phyloP scores from a whole-genome alignment of 805 yeast genomes.

The Schizosaccharomyces japonicus region DNA sequence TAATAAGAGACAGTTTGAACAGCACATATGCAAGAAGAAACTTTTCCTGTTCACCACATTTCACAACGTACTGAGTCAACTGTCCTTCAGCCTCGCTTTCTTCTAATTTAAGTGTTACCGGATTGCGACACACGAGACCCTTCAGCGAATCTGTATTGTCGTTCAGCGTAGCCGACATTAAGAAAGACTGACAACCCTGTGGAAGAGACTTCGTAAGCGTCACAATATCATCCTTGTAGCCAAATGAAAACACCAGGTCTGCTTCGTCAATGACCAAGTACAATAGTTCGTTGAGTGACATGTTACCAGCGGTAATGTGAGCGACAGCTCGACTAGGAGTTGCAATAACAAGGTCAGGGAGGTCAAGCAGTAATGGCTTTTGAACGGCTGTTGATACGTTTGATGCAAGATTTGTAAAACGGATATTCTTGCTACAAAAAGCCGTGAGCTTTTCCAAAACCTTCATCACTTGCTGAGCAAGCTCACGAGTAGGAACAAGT shows the following conservation, averaged over 20 bases:
- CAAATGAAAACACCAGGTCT: conserved; percentile 70
- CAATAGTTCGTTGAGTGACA: conserved; percentile 33
- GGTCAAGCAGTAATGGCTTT: conserved; percentile 39
- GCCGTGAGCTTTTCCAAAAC: conserved; percentile 45
- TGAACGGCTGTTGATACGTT: conserved; percentile 46
- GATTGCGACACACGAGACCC: conserved; percentile 45
- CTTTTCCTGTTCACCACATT: conserved; percentile 72
- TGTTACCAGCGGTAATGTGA: conserved; percentile 20
- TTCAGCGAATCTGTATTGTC: conserved; percentile 66
- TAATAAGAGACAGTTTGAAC: conserved; percentile 62
- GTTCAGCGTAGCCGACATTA: conserved; percentile 88
- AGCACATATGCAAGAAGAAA: conserved; percentile 76
- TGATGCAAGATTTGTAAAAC: conserved; percentile 42
- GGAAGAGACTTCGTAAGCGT: conserved; percentile 41
- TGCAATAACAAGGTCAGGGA: conserved; percentile 61
- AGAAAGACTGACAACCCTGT: conserved; percentile 64
- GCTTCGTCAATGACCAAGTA: conserved; percentile 85
- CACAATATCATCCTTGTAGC: conserved; percentile 65
- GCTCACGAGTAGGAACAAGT: conserved; percentile 80
- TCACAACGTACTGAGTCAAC: conserved; percentile 66
- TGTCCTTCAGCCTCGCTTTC: conserved; percentile 35
- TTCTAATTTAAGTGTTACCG: conserved; percentile 37
- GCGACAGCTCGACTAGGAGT: conserved; percentile 63
- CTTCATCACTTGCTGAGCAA: conserved; percentile 59
- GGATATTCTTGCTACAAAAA: conserved; percentile 45